Evolutionary conservation across 768 basidiomycete genomes (phyloP), one percentile per base, ranked within the genome.

Genomic region (Lyophyllum shimeji): DNA sequence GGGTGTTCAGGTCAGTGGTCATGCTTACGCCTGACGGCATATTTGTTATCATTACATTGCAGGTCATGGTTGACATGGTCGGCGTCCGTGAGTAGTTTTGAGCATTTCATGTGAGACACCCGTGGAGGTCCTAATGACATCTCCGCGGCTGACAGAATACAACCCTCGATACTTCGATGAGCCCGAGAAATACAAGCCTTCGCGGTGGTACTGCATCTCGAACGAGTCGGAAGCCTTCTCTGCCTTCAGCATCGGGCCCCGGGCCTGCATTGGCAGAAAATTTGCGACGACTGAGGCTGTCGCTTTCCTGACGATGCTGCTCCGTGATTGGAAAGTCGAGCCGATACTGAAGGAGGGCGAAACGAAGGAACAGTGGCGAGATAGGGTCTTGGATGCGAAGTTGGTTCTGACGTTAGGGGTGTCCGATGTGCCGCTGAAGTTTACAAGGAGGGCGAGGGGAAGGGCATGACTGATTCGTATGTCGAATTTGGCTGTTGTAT

Each of bases 261-360:
- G 82, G 15, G 72, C 74, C 4, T 86, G 84, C 57, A 67, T 84
- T 12, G 84, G 84, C 4, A 70, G 80, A 25, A 81, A 76, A 57
- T 86, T 86, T 59, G 81, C 84, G 2, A 72, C 74, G 0, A 75
- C 72, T 0, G 82, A 86, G 61, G 72, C 75, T 1, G 75, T 85
- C 17, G 76, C 74, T 47, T 81, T 85, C 70, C 72, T 86, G 18
- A 74, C 81, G 1, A 67, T 74, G 61, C 61, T 85, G 7, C 65
- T 84, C 20, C 72, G 80, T 17, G 83, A 85, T 44, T 85, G 78
- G 78, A 73, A 67, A 25, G 63, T 86, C 11, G 76, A 80, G 49
- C 80, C 82, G 1, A 51, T 75, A n/a, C 63, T 83, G 24, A 60
- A 67, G 13, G 39, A 59, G 0, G 71, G 71, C 7, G 76, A 77